Conservation (phyloP, 805 yeast genomes). For the Wickerhamomyces alni region DNA sequence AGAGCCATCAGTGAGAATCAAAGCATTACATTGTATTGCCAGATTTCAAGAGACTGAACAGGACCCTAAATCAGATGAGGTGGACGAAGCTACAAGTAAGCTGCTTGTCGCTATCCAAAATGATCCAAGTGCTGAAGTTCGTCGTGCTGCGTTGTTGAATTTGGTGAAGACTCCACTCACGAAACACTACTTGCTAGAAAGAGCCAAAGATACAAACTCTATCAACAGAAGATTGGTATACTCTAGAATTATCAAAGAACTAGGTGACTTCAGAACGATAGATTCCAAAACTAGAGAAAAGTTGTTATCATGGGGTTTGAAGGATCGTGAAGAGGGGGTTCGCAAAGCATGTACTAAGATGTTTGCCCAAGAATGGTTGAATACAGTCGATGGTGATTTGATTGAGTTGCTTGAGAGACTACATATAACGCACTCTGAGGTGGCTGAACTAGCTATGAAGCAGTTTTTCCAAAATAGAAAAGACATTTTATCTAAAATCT, state of each 20-base stretch:
- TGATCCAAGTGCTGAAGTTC: constrained; percentile 84
- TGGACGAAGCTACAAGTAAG: constrained; percentile 41
- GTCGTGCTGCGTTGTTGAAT: constrained; percentile 77
- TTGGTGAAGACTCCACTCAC: constrained; percentile 51
- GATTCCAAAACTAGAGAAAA: constrained; percentile 54
- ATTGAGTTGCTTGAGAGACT: constrained; percentile 65
- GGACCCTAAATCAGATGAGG: constrained; percentile 18
- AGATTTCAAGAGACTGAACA: constrained; percentile 57
- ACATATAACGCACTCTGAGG: constrained; percentile 59
- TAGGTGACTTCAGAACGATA: constrained; percentile 57
- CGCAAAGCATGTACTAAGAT: constrained; percentile 64
- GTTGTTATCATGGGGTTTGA: constrained; percentile 76
- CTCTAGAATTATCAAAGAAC: constrained; percentile 57
- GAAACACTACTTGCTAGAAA: constrained; percentile 55
- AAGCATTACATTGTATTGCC: constrained; percentile 75
- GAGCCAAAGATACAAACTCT: constrained; percentile 77
- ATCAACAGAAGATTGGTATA: constrained; percentile 69
- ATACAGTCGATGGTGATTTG: constrained; percentile 60
- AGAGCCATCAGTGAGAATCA: constrained; percentile 75
- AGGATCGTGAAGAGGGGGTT: constrained; percentile 77
- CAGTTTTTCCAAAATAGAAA: constrained; percentile 54
- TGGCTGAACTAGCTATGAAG: constrained; percentile 63
- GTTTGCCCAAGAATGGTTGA: constrained; percentile 70
- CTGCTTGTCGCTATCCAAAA: constrained; percentile 52
- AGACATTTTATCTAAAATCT: constrained; percentile 55